Base-by-base conservation (phyloP, 176 grass and related monocot genomes). In the Oryza punctata region DNA sequence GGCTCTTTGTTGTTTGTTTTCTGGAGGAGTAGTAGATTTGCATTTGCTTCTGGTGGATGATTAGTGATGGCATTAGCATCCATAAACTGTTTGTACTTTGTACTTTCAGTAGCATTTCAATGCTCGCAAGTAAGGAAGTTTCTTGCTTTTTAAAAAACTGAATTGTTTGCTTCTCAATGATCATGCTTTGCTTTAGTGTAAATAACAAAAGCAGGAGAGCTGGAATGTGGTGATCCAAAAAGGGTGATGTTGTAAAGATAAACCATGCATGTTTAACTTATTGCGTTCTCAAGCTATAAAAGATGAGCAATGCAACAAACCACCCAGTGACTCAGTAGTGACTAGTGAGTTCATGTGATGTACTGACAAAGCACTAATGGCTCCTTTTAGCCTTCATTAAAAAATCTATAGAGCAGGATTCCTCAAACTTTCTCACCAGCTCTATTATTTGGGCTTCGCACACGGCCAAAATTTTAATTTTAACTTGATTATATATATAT, bases 161-260 rank as follows among this genome's bases (percentile, higher is more conserved):
- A 43, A 43, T 5, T 66, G 6, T 21, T 10, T 52, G 1, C 7
- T 79, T 8, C n/a, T 8, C 24, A 12, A 50, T 73, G 10, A 61
- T 49, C 44, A 38, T 32, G 70, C 66, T 60, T 60, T 59, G 38
- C 38, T 82, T 82, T 82, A 45, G 70, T 10, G 64, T 59, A 60
- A 80, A 76, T 47, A 59, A 63, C 71, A 64, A 63, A 69, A 77
- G 85, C 3, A 46, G 47, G 10, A 9, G 10, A 71, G 28, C 4
- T 63, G 41, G 13, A 75, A 75, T 75, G 24, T 54, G 67, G 33
- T 35, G 85, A 75, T 61, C 77, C 69, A 76, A 64, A 74, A 46
- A 35, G 37, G 26, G 10, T 69, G 19, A 24, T 29, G 21, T 4
- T 69, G 6, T 35, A 24, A 5, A 38, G 30, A 40, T 25, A 12